These are phyloP conservation scores for Passiflora organensis DNA, from an alignment of 345 rosid species.

Conservation along the genomic window DNA sequence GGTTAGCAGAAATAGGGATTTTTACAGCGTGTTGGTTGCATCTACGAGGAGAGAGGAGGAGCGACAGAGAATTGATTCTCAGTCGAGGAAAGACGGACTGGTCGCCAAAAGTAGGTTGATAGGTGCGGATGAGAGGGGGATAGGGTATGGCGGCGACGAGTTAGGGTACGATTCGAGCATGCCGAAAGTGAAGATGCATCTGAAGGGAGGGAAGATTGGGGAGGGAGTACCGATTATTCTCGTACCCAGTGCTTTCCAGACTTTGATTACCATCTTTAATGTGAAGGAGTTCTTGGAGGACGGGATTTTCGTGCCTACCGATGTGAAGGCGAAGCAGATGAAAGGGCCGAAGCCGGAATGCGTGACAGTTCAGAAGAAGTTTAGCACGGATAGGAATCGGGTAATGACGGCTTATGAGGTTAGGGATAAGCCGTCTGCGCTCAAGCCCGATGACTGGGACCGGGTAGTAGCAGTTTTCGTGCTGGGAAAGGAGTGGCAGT, in stretches of 20 bases:
- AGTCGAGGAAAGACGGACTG: slow-evolving; percentile 91
- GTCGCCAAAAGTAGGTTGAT: slow-evolving; percentile 82
- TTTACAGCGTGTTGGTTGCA: slow-evolving; percentile 64
- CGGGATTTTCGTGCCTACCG: slow-evolving; percentile 75
- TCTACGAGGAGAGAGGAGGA: slow-evolving; percentile 85
- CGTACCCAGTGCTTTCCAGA: slow-evolving; percentile 92
- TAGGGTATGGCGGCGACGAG: slow-evolving; percentile 63
- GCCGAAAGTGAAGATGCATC: slow-evolving; percentile 54
- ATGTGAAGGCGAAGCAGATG: slow-evolving; percentile 87
- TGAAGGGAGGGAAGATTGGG: slow-evolving; percentile 75
- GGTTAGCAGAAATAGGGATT: slow-evolving; percentile 71
- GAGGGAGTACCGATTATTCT: slow-evolving; percentile 93
- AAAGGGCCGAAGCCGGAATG: slow-evolving; percentile 81
- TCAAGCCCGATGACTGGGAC: slow-evolving; percentile 90
- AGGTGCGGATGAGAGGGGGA: slow-evolving; percentile 81
- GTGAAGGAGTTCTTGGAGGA: slow-evolving; percentile 94
- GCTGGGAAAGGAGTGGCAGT: slow-evolving; percentile 98
- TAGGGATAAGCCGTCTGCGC: slow-evolving; percentile 77
- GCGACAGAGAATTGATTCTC: slow-evolving; percentile 79
- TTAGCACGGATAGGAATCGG: slow-evolving; percentile 78
- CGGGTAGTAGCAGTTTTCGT: slow-evolving; percentile 86
- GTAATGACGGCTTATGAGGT: slow-evolving; percentile 91
- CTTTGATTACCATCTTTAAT: slow-evolving; percentile 80
- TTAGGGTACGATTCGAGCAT: slow-evolving; percentile 39
- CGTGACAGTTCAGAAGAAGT: slow-evolving; percentile 94